These are phyloP conservation scores for Mortierella antarctica DNA, from an alignment of 192 early-diverging fungal genomes.

Conservation along the genomic window DNA sequence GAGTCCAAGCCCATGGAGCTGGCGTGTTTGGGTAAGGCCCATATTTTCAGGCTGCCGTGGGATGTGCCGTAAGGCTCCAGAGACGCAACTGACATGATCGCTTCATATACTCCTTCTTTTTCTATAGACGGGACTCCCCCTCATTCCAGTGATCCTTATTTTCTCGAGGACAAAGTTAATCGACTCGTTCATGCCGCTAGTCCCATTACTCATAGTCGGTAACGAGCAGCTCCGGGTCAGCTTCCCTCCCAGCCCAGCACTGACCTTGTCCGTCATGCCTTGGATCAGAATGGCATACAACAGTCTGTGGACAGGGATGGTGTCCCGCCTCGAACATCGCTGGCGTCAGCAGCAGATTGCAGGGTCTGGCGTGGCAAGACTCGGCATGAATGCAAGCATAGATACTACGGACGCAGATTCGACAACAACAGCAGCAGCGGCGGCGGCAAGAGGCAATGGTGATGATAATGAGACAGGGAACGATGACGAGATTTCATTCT, in stretches of 20 bases:
- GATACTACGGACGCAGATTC: conserved; percentile 37
- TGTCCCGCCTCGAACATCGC: conserved; percentile 63
- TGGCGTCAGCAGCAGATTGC: conserved; percentile 63
- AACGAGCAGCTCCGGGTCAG: conserved; percentile 64
- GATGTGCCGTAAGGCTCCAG: not conserved
- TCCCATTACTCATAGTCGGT: conserved; percentile 66
- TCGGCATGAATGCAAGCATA: conserved; percentile 44
- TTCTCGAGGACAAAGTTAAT: conserved; percentile 68
- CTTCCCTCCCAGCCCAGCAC: conserved; percentile 71
- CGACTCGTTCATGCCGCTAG: conserved; percentile 71
- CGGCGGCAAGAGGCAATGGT: conserved; percentile 2
- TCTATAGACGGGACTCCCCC: conserved; percentile 53
- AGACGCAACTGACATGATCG: not conserved
- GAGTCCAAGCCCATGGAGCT: conserved; percentile 66
- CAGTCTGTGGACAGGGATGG: conserved; percentile 63
- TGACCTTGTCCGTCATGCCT: conserved; percentile 71
- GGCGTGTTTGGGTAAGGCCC: conserved; percentile 70
- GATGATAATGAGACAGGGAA: conserved; percentile 18
- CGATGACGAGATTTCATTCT: conserved; percentile 66
- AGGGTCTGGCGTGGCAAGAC: conserved; percentile 35
- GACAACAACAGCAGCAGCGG: conserved; percentile 16
- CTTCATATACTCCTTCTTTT: not conserved
- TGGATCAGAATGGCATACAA: conserved; percentile 70
- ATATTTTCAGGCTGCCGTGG: conserved; percentile 10
- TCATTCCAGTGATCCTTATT: conserved; percentile 71